Evolutionary conservation across 257 asterid species (phyloP), one percentile per base, ranked within the genome.

Genomic region (Ajuga chamaepitys): DNA sequence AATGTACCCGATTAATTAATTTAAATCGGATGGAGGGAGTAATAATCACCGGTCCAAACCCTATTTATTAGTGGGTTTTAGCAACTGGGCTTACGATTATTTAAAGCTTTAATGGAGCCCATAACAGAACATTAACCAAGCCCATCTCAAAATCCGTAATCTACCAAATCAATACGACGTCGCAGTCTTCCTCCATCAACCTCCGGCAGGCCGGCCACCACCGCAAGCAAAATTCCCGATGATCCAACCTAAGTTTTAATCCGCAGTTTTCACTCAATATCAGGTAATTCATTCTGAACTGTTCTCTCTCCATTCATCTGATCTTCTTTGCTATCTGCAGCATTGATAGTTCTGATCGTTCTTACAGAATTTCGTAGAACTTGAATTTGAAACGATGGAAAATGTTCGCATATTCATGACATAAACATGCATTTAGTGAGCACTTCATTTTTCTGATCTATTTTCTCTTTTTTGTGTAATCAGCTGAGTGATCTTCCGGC

Each of bases 121-220:
- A 47, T 30, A 35, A 32, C 7, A 18, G 35, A 16, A 25, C 12
- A 46, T 16, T 22, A 24, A 9, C 48, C 28, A 26, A 65, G 68
- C 71, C 71, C 68, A 53, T 67, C 24, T 1, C 17, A 13, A 16
- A 25, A 40, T 16, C 25, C 1, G 28, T 25, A 53, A 51, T 69
- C 55, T 56, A 30, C 56, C 30, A 26, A 20, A 45, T 8, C 11
- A 44, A 38, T 44, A 55, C 41, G 69, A 67, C 57, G 66, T 58
- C 75, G 56, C 56, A 11, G 64, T 45, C 22, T 55, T 30, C 7
- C 44, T 10, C 62, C 69, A 57, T 65, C 75, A 14, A 58, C 57
- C 58, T 34, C 58, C 74, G 63, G 35, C 64, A n/a, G 51, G 64
- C 68, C 40, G 52, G 62, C 52, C 12, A 16, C 14, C 60, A 51